These are phyloP conservation scores for Hyphopichia homilentoma DNA, from an alignment of 805 yeast species.

Conservation along the genomic window DNA sequence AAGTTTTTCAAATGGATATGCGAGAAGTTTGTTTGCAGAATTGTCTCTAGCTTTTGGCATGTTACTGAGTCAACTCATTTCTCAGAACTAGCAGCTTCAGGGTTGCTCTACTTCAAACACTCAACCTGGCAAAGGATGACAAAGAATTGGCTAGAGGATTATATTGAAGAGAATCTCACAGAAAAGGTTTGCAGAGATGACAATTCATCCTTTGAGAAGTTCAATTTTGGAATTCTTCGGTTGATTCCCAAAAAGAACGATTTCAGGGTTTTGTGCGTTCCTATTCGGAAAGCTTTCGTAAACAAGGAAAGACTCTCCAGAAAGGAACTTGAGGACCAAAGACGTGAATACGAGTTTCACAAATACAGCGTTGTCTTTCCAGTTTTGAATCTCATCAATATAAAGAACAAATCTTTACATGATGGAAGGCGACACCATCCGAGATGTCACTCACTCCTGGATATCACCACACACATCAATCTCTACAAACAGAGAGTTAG, in stretches of 20 bases:
- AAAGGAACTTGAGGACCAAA: not conserved
- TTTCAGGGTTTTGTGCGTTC: constrained; percentile 59
- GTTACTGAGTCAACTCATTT: constrained; percentile 47
- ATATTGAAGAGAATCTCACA: constrained; percentile 35
- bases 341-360: constrained; percentile 1
- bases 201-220: constrained; percentile 2
- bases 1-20: constrained; percentile 61
- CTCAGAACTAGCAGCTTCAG: constrained; percentile 27
- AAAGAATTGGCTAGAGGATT: constrained; percentile 38
- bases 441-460: constrained; percentile 39
- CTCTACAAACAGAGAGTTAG: constrained; percentile 27
- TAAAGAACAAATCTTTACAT: constrained; percentile 2
- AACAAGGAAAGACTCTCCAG: not conserved
- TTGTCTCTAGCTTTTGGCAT: constrained; percentile 58
- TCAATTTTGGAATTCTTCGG: constrained; percentile 39
- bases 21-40: constrained; percentile 36
- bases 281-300: constrained; percentile 21
- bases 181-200: constrained; percentile 1
- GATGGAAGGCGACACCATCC: constrained; percentile 12
- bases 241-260: constrained; percentile 59
- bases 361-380: constrained; percentile 1
- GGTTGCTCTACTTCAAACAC: constrained; percentile 52
- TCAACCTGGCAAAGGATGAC: constrained; percentile 51
- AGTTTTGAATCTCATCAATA: not conserved
- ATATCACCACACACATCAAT: constrained; percentile 38